Percentiles rank a stretch among this genome's conserved stretches.
Conservation (phyloP, 768 basidiomycete species). For the Gymnopilus dilepis region DNA sequence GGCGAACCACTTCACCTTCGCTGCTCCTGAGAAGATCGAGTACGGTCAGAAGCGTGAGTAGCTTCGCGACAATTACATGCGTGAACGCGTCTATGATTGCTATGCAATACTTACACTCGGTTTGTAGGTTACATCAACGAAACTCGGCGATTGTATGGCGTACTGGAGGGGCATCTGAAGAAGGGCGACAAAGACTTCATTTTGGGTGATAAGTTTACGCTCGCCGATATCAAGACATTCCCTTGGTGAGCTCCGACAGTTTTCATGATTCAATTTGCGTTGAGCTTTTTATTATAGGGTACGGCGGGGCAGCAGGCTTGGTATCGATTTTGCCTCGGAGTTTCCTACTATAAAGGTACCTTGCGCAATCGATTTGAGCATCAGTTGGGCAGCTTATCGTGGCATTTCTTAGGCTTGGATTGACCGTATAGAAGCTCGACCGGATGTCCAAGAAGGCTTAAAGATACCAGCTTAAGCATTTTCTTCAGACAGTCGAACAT, state of each 20-base stretch:
- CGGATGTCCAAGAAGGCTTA: conserved; percentile 9
- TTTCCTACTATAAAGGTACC: conserved; percentile 65
- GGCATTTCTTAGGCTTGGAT: conserved; percentile 5
- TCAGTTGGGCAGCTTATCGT: no score
- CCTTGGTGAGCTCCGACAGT: conserved; percentile 53
- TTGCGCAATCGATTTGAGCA: not conserved
- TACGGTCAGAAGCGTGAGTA: conserved; percentile 64
- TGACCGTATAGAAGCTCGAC: conserved; percentile 6
- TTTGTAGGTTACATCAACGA: conserved; percentile 79
- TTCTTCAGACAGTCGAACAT: no score
- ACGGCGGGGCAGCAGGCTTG: conserved; percentile 45
- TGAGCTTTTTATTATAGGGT: conserved; percentile 49
- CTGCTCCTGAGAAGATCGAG: conserved; percentile 66
- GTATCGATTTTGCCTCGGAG: conserved; percentile 60
- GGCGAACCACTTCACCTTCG: conserved; percentile 70
- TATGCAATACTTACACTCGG: not conserved
- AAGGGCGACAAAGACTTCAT: conserved; percentile 80
- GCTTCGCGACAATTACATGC: not conserved
- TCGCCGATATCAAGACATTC: conserved; percentile 74
- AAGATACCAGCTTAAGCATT: conserved; percentile 9
- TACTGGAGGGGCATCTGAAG: conserved; percentile 74
- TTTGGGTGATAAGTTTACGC: conserved; percentile 64
- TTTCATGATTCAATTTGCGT: not conserved
- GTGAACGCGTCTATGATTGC: no score
- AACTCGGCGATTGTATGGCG: conserved; percentile 79